These are phyloP conservation scores for Sphagnum fallax DNA, from an alignment of 228 moss, liverwort and hornwort species.

Conservation along the genomic window DNA sequence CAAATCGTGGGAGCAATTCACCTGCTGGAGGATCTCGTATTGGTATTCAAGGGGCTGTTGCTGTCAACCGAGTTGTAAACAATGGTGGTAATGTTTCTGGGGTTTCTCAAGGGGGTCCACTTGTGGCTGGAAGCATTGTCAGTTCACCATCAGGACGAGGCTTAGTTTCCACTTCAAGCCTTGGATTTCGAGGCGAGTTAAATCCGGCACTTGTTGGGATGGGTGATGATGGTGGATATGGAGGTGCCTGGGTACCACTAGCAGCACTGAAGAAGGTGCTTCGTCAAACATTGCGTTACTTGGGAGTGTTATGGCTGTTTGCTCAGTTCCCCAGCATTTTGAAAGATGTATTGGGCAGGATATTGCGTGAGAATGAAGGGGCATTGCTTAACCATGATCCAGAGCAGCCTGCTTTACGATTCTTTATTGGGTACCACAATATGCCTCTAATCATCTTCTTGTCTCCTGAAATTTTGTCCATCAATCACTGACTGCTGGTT, in stretches of 20 bases:
- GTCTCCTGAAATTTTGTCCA: not conserved
- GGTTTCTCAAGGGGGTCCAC: conserved; percentile 16
- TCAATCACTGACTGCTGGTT: not conserved
- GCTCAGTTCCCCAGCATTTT: conserved; percentile 90
- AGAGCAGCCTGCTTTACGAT: conserved; percentile 86
- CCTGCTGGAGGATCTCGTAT: conserved; percentile 21
- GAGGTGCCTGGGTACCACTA: conserved; percentile 99
- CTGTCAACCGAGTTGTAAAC: conserved; percentile 23
- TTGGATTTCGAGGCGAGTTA: conserved; percentile 67
- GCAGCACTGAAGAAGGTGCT: conserved; percentile 90
- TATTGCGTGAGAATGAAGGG: conserved; percentile 64
- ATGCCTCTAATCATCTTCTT: not conserved
- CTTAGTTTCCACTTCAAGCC: conserved; percentile 18
- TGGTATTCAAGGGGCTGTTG: conserved; percentile 14
- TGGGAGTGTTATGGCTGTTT: conserved; percentile 97
- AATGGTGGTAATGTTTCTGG: conserved; percentile 11
- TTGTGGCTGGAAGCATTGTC: conserved; percentile 17
- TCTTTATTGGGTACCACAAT: conserved; percentile 75
- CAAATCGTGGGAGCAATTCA: conserved; percentile 17
- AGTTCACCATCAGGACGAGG: conserved; percentile 18
- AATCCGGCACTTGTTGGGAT: conserved; percentile 77
- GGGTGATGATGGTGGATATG: conserved; percentile 96
- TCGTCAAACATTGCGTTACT: conserved; percentile 72
- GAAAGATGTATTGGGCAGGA: conserved; percentile 74
- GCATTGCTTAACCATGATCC: conserved; percentile 86